Evolutionary conservation across 345 rosid genomes (phyloP), one percentile per base, ranked within the genome.

Genomic region (Corchorus olitorius): DNA sequence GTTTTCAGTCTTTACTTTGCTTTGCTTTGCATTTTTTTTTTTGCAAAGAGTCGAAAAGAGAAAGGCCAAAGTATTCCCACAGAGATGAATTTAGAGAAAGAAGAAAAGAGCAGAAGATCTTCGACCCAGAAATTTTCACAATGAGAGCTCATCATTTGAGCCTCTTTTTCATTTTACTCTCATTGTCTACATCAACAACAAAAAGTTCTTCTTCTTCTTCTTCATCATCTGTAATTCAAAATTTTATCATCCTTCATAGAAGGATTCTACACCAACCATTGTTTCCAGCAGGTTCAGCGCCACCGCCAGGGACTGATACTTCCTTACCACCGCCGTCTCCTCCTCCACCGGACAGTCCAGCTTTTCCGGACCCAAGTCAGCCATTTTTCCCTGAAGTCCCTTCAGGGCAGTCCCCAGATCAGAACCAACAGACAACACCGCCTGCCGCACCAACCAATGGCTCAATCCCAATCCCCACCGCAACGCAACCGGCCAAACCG

Each of bases 301-400:
- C 93, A 20, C 93, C 93, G 19, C 89, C 93, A 6, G 83, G 8
- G 4, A 11, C 75, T 0, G 84, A 80, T n/a, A n/a, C 60, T 3
- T n/a, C 73, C 6, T 12, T 48, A 3, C 60, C 68, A 0, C 69
- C 83, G 1, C 78, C 83, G 0, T 73, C 91, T 0, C 77, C 88
- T 34, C 91, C 96, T 48, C 83, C 96, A 0, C 87, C 94, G 2
- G 85, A 74, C 16, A 76, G 73, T 49, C 68, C 84, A 5, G 76
- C 9, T 15, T 79, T 78, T 9, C 88, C 91, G 4, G 70, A 78
- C 71, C 96, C 97, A 1, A 89, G 89, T 84, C 93, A 93, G 80
- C 98, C 98, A 4, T 94, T 94, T 75, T 94, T 94, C 83, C 97
- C 98, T 0, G 97, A 92, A 66, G 91, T 82, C 71, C 98, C 98